A percentile compares a stretch with the other conserved stretches of the same genome.
Conservation (phyloP, 495 filamentous ascomycete species). For the Chaetomidium leptoderma region DNA sequence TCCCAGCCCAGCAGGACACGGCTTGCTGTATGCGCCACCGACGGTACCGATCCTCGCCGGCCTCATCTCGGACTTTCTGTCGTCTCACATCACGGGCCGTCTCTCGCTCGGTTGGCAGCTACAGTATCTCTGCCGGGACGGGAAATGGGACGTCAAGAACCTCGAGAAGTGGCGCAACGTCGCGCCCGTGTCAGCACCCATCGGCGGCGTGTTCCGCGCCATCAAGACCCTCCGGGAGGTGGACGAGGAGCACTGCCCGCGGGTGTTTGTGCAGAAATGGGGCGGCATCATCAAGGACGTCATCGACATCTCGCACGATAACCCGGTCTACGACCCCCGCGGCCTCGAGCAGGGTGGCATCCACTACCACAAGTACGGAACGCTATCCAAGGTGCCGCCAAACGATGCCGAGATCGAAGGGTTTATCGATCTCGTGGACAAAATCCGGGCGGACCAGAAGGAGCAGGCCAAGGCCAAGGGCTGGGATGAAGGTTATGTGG, state of each 20-base stretch:
- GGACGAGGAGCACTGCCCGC: slow-evolving; percentile 77
- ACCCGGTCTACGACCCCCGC: slow-evolving; percentile 77
- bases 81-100: slow-evolving; percentile 66
- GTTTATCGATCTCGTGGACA: slow-evolving; percentile 77
- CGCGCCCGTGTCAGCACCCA: slow-evolving; percentile 68
- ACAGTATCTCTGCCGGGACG: slow-evolving; percentile 74
- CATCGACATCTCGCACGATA: slow-evolving; percentile 83
- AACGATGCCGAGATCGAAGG: slow-evolving; percentile 65
- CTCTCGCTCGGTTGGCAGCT: slow-evolving; percentile 87
- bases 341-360: slow-evolving; percentile 69
- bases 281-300: slow-evolving; percentile 62
- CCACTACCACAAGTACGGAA: slow-evolving; percentile 81
- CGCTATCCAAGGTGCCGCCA: slow-evolving; percentile 87
- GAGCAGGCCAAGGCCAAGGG: slow-evolving; percentile 37
- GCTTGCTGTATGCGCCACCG: slow-evolving; percentile 72
- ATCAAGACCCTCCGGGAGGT: slow-evolving; percentile 86
- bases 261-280: slow-evolving; percentile 66
- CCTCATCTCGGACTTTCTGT: slow-evolving; percentile 76
- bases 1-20: slow-evolving; percentile 76
- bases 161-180: slow-evolving; percentile 84
- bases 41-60: slow-evolving; percentile 73
- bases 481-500: slow-evolving; percentile 40
- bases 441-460: slow-evolving; percentile 52
- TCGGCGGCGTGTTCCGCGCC: slow-evolving; percentile 71
- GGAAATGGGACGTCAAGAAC: slow-evolving; percentile 99